Evolutionary conservation across 495 filamentous ascomycete species (phyloP).

Genomic region (Lepraria neglecta): DNA sequence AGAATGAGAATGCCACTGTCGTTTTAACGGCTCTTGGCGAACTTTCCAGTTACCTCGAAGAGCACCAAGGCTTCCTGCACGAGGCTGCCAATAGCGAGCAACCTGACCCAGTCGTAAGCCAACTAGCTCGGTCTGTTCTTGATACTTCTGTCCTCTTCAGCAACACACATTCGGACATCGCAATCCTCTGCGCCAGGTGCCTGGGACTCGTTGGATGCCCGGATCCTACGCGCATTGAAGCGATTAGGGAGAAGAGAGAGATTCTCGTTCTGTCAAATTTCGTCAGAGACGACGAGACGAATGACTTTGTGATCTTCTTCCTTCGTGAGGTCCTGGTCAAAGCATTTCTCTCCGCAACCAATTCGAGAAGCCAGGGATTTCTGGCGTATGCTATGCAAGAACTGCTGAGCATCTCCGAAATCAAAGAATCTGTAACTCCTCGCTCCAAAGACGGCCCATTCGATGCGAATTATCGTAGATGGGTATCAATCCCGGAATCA

Average conservation of each 20-base stretch:
- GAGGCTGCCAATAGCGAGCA: constrained; percentile 77
- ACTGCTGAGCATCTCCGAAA: constrained; percentile 66
- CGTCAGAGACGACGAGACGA: constrained; percentile 65
- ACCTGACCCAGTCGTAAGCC: constrained; percentile 65
- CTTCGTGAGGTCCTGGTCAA: constrained; percentile 83
- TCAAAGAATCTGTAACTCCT: constrained; percentile 53
- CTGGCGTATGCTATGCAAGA: constrained; percentile 92
- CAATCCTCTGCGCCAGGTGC: constrained; percentile 67
- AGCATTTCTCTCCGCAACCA: constrained; percentile 80
- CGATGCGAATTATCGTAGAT: constrained; percentile 58
- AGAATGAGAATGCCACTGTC: constrained; percentile 77
- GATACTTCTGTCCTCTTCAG: constrained; percentile 78
- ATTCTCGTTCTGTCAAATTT: constrained; percentile 86
- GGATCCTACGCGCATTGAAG: constrained; percentile 84
- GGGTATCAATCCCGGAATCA: constrained; percentile 65
- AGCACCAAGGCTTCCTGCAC: constrained; percentile 75
- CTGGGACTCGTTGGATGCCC: constrained; percentile 84
- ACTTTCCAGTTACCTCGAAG: constrained; percentile 61
- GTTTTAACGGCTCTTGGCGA: constrained; percentile 73
- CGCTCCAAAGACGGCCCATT: constrained; percentile 47
- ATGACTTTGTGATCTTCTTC: constrained; percentile 78
- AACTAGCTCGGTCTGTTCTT: constrained; percentile 67
- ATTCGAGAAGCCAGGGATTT: constrained; percentile 80
- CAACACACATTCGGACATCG: constrained; percentile 56
- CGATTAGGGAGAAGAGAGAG: constrained; percentile 64